These are phyloP conservation scores for Aspergillus aculeatinus DNA, from an alignment of 2,329 filamentous ascomycete genomes.

Conservation along the genomic window DNA sequence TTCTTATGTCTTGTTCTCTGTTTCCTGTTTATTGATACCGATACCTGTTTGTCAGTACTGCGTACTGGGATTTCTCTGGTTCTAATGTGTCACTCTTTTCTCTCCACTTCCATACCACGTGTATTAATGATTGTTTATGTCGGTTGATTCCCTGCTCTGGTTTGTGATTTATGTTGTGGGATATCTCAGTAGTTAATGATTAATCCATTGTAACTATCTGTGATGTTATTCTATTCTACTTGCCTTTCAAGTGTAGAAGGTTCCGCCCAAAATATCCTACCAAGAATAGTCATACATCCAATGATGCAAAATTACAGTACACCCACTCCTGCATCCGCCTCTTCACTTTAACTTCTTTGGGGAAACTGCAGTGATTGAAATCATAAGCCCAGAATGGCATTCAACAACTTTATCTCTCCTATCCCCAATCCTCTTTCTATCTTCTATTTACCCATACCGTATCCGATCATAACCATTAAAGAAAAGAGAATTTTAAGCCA, in stretches of 20 bases:
- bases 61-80: neutral
- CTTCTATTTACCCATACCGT: constrained; percentile 2
- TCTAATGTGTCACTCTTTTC: neutral
- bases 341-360: no score
- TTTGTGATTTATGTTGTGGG: neutral
- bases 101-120: neutral
- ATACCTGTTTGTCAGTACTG: neutral
- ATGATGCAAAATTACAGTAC: no score
- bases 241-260: no score
- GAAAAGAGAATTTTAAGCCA: no score
- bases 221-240: neutral
- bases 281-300: no score
- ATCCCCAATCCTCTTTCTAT: neutral
- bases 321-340: no score
- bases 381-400: no score
- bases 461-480: neutral
- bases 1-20: neutral
- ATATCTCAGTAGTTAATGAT: constrained; percentile 6
- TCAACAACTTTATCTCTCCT: no score
- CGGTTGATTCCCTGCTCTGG: neutral
- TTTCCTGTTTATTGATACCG: neutral
- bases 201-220: neutral
- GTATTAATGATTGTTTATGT: neutral
- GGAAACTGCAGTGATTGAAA: neutral
- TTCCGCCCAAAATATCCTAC: no score